phyloP scores from a whole-genome alignment of 768 basidiomycete genomes.

The Royoungia palumana region DNA sequence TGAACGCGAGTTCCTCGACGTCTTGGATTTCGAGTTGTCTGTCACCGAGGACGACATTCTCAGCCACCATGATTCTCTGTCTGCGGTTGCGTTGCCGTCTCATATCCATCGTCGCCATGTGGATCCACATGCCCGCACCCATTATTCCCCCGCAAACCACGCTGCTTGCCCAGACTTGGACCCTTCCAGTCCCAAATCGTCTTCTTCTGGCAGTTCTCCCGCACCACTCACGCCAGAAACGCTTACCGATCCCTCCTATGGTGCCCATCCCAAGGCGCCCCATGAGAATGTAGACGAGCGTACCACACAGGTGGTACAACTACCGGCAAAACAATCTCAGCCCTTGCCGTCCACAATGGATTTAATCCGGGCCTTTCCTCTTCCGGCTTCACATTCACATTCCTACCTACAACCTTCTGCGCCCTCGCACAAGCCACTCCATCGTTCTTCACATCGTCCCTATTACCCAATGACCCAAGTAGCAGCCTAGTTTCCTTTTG shows the following conservation, averaged over 20 bases:
- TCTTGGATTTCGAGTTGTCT: constrained; percentile 71
- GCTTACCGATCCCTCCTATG: constrained; percentile 18
- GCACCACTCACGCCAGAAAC: constrained; percentile 32
- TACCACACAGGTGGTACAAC: constrained; percentile 27
- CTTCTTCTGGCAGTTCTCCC: constrained; percentile 35
- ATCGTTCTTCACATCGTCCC: constrained; percentile 24
- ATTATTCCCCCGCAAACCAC: constrained; percentile 19
- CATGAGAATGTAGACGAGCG: constrained; percentile 26
- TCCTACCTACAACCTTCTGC: constrained; percentile 14
- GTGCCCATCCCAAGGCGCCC: constrained; percentile 24
- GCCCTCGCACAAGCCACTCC: constrained; percentile 25
- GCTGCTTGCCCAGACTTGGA: constrained; percentile 41
- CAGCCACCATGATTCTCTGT: constrained; percentile 38
- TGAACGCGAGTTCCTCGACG: constrained; percentile 78
- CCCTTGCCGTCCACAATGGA: constrained; percentile 36
- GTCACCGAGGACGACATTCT: constrained; percentile 65
- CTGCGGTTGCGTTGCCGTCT: constrained; percentile 23
- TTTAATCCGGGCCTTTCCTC: constrained; percentile 46
- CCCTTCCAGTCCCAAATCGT: constrained; percentile 39
- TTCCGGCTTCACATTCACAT: constrained; percentile 36
- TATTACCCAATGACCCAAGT: constrained; percentile 21
- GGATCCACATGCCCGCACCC: constrained; percentile 20
- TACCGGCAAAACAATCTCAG: constrained; percentile 24
- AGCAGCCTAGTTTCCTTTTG: constrained; percentile 16
- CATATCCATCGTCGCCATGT: constrained; percentile 27